Evolutionary conservation across 23 red algal species (phyloP).

Genomic region (Gracilaria caudata): DNA sequence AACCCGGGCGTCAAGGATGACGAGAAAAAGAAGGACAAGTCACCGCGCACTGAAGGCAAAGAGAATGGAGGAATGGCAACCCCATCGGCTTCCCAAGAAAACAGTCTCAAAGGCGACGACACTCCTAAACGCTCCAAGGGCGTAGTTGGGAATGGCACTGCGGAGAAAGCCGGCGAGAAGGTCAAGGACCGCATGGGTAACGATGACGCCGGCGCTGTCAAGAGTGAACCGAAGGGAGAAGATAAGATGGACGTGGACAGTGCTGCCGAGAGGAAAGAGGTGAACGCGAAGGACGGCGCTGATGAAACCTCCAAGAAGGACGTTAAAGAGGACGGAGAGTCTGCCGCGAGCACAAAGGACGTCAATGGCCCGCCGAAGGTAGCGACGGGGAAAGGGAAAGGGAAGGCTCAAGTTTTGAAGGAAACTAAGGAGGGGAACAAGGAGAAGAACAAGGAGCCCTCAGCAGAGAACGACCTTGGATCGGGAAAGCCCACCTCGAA

Average conservation of each 20-base stretch:
- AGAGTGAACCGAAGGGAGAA: background rate
- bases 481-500: background rate
- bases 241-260: slow-evolving; percentile 8
- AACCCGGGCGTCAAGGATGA: background rate
- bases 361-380: background rate
- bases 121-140: background rate
- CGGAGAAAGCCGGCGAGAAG: background rate
- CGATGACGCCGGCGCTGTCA: background rate
- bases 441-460: background rate
- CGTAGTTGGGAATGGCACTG: background rate
- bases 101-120: background rate
- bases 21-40: background rate
- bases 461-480: background rate
- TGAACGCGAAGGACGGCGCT: background rate
- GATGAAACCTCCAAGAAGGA: background rate
- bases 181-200: background rate
- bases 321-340: background rate
- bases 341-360: no score
- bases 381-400: background rate
- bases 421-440: background rate
- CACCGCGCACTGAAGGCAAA: background rate
- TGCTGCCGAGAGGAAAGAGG: background rate
- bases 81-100: background rate
- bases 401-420: background rate
- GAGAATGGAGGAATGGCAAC: background rate